A percentile compares a stretch with the other conserved stretches of the same genome.
These are phyloP conservation scores for Protomyces inouyei DNA, from an alignment of 1,139 yeast genomes.

Conservation along the genomic window DNA sequence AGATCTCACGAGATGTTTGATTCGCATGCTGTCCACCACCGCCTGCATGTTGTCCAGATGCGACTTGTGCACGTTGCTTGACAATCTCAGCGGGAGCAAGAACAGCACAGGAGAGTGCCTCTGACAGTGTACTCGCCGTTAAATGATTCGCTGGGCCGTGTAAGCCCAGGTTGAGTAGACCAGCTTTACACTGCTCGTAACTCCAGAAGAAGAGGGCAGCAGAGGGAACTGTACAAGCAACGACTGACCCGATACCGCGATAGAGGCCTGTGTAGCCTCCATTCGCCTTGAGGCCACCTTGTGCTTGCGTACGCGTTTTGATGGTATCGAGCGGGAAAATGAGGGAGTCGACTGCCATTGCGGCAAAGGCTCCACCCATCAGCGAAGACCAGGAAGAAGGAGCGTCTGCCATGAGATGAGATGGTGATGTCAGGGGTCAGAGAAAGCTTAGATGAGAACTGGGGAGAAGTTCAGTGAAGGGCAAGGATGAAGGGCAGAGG, in stretches of 20 bases:
- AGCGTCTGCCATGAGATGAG: conserved; percentile 7
- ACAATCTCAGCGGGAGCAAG: conserved; percentile 96
- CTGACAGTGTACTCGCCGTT: conserved; percentile 19
- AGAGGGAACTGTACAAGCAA: conserved; percentile 86
- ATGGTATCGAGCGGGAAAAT: conserved; percentile 95
- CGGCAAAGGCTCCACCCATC: conserved; percentile 77
- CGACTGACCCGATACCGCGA: conserved; percentile 86
- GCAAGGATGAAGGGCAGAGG: neutral
- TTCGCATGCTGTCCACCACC: conserved; percentile 40
- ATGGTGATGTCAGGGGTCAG: neutral
- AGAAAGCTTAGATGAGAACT: neutral
- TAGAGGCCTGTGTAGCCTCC: conserved; percentile 93
- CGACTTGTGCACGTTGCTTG: conserved; percentile 88
- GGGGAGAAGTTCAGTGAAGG: neutral
- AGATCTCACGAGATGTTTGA: conserved; percentile 56
- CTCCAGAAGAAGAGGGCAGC: conserved; percentile 26
- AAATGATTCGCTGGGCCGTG: conserved; percentile 17
- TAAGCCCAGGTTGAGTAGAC: neutral
- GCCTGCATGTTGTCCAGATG: conserved; percentile 29
- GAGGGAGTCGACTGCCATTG: conserved; percentile 87
- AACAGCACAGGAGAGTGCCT: conserved; percentile 58
- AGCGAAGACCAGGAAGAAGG: conserved; percentile 15
- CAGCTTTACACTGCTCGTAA: conserved; percentile 23
- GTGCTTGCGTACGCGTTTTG: conserved; percentile 89
- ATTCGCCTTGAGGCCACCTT: conserved; percentile 83